Evolutionary conservation across 2,329 filamentous ascomycete species (phyloP), one percentile per base, ranked within the genome.

Genomic region (Cercospora sp.): DNA sequence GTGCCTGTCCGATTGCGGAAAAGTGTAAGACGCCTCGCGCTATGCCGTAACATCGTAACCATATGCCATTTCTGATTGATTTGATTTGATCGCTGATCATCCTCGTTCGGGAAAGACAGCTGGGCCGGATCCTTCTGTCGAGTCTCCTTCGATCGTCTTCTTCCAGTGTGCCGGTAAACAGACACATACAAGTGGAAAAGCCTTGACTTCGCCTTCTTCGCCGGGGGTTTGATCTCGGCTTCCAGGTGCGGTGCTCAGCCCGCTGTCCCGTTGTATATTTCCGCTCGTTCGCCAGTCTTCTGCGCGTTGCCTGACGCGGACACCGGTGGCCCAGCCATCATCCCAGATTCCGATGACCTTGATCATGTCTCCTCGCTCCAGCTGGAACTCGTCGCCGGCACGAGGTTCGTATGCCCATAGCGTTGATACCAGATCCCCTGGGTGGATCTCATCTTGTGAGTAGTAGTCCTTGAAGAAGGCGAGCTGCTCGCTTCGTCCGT

Each of bases 341-440:
- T 99, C 95, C 95, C 95, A 99, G 73, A 99, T 99, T 70, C 95
- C 95, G 34, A 98, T 91, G 13, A 99, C 90, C 82, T 97, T 98
- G 76, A 99, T 86, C 94, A 99, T 97, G 78, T 99, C 95, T 64
- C 95, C 95, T 67, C 95, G 89, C 76, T 98, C 95, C 43, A 99
- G 85, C 45, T 92, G 86, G 77, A 98, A 98, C 78, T 99, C 95
- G 76, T 99, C 95, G 32, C 89, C 88, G 4, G 95, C 95, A 37
- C 95, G 91, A 37, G 95, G 94, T 75, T 97, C 93, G 80, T 99
- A 99, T 1, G 95, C 94, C 95, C 95, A 99, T 13, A 99, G 86
- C 2, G 93, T 92, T 13, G 95, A 88, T 51, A 99, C 94, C 68
- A 91, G 90, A 76, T 98, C 94, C 66, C 92, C 91, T 0, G 94